A percentile compares a stretch with the other conserved stretches of the same genome.
These are phyloP conservation scores for Ambrosia artemisiifolia DNA, from an alignment of 129 eudicot species.

Conservation along the genomic window DNA sequence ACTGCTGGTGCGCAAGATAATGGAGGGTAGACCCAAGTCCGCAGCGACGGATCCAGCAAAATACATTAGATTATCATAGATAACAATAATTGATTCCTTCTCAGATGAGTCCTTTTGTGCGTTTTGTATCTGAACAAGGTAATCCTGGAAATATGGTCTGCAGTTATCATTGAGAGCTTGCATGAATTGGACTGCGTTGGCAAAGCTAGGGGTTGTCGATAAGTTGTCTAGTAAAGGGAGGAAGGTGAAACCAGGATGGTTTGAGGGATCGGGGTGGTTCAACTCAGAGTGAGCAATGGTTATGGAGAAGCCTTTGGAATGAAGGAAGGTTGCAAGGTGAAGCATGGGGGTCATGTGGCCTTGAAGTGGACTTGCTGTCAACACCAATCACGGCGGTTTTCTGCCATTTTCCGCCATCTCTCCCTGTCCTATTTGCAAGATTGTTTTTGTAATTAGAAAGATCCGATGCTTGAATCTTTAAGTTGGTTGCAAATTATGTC, in stretches of 20 bases:
- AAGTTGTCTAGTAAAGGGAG: constrained; percentile 31
- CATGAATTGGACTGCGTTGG: constrained; percentile 12
- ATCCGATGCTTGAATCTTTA: too few species aligned
- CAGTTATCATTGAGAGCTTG: constrained; percentile 28
- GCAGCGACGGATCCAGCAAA: constrained; percentile 29
- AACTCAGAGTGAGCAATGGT: constrained; percentile 43
- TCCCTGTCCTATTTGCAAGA: too few species aligned
- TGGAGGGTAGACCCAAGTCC: constrained; percentile 27
- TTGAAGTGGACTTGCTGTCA: too few species aligned
- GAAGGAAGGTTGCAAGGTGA: constrained; percentile 53
- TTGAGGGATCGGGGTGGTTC: constrained; percentile 40
- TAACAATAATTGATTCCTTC: constrained; percentile 9
- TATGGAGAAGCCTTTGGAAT: constrained; percentile 54
- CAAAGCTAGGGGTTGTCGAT: constrained; percentile 19
- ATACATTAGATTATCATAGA: constrained; percentile 26
- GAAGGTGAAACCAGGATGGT: constrained; percentile 31
- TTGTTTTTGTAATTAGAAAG: too few species aligned
- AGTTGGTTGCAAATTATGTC: too few species aligned
- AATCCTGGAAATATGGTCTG: constrained; percentile 28
- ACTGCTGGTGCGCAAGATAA: constrained; percentile 21
- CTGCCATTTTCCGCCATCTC: too few species aligned
- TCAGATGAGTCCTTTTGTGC: not conserved
- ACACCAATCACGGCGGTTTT: too few species aligned
- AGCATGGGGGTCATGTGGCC: constrained; percentile 66
- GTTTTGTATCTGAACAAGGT: constrained; percentile 9